Evolutionary conservation across 768 basidiomycete species (phyloP).

Genomic region (Tricholoma sp.): DNA sequence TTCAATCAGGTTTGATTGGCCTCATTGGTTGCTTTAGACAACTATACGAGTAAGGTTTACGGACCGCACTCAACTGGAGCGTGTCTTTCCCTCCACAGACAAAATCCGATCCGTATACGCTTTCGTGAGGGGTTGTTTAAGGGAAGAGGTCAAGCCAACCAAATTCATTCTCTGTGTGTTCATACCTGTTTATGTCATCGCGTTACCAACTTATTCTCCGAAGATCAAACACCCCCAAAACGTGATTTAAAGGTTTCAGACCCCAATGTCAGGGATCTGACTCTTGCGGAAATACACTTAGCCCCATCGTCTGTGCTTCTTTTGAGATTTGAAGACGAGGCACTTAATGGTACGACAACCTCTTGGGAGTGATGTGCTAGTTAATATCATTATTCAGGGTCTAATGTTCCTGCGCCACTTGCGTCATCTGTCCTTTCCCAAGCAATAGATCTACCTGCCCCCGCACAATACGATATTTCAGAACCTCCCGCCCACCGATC

Average conservation of each 20-base stretch:
- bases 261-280: slow-evolving; percentile 60
- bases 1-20: neutral
- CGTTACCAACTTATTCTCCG: neutral
- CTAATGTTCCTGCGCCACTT: slow-evolving; percentile 59
- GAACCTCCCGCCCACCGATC: slow-evolving; percentile 4
- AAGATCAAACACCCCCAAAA: slow-evolving; percentile 79
- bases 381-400: slow-evolving; percentile 33
- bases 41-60: slow-evolving; percentile 78
- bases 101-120: slow-evolving; percentile 83
- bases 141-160: slow-evolving; percentile 70
- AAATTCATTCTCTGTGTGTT: slow-evolving; percentile 82
- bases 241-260: slow-evolving; percentile 83
- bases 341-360: slow-evolving; percentile 55
- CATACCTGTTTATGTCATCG: neutral
- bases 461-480: slow-evolving; percentile 30
- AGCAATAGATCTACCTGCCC: slow-evolving; percentile 63
- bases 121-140: slow-evolving; percentile 67
- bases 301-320: slow-evolving; percentile 78
- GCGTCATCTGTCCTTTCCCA: slow-evolving; percentile 46
- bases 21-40: slow-evolving; percentile 43
- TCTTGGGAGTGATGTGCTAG: neutral
- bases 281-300: slow-evolving; percentile 63
- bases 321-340: slow-evolving; percentile 68
- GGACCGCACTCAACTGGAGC: slow-evolving; percentile 79
- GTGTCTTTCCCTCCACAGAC: slow-evolving; percentile 66